Conservation (phyloP, 2,329 filamentous ascomycete genomes). For the Byssothecium circinans region DNA sequence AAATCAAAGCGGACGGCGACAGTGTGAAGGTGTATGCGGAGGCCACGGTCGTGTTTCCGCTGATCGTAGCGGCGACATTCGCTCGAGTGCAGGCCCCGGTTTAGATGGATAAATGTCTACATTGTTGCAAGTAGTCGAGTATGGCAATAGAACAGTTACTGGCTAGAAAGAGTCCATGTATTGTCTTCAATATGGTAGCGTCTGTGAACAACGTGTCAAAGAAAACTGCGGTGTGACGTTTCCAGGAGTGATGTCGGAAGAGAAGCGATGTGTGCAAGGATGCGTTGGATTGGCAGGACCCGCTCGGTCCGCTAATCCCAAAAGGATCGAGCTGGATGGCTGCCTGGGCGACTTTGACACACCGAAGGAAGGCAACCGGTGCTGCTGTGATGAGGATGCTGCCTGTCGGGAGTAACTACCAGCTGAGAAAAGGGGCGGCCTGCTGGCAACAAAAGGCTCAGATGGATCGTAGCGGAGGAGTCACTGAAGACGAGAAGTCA, state of each 20-base stretch:
- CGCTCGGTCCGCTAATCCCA: background rate
- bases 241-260: background rate
- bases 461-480: background rate
- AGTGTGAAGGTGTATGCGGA: constrained; percentile 81
- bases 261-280: background rate
- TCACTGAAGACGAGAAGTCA: background rate
- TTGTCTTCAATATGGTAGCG: too few species aligned
- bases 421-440: too few species aligned
- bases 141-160: too few species aligned
- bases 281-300: background rate
- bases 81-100: constrained; percentile 41
- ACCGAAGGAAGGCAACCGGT: background rate
- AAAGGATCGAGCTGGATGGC: background rate
- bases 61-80: constrained; percentile 69
- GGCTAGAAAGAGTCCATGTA: too few species aligned
- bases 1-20: constrained; percentile 87
- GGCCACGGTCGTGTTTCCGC: constrained; percentile 67
- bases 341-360: background rate
- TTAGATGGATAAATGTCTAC: too few species aligned
- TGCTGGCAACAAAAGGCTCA: too few species aligned
- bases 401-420: too few species aligned
- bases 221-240: background rate
- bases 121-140: too few species aligned
- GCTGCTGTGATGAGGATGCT: background rate
- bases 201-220: background rate